Base-by-base conservation (phyloP, 306 rosid genomes). In the Lablab purpureus region DNA sequence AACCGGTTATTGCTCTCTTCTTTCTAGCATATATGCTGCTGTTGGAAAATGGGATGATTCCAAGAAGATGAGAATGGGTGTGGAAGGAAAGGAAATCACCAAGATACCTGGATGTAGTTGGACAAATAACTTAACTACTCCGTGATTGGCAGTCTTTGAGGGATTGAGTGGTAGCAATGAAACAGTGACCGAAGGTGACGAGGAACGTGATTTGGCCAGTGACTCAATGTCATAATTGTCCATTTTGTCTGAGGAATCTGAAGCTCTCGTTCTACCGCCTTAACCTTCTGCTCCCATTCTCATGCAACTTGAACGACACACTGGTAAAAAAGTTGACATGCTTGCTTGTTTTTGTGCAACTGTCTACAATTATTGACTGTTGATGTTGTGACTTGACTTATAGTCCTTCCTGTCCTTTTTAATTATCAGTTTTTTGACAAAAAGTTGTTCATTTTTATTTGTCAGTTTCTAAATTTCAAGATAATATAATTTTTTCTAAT, bases 101-200 rank as follows among this genome's bases (percentile, higher is more conserved):
- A 91, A 87, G 85, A 77, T 63, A 54, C 90, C 93, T 36, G 89
- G 90, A 51, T 84, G 88, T 83, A 91, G 96, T 86, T 91, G 96
- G 93, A 84, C 82, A 69, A 55, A 25, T 55, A 52, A 52, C 18
- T 73, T 73, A 58, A 75, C 65, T 71, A 41, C 19, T 37, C 40
- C 78, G 32, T 73, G 55, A 70, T 32, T 55, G 51, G 18, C 37
- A 64, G 0, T 18, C 7, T 76, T 75, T 75, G 6, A 12, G 62
- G 36, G 41, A 45, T 60, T 28, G 17, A 46, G 3, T 73, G 9
- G 36, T 45, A 30, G 6, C 41, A 47, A 82, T 60, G 84, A 79
- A 86, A 45, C 37, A 76, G 41, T 51, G 75, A 73, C 46, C 70
- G 63, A 82, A 83, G 78, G 64, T 84, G 34, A 30, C 13, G 27